phyloP scores from a whole-genome alignment of 139 green algal genomes.

The Chlamydomonas applanata region DNA sequence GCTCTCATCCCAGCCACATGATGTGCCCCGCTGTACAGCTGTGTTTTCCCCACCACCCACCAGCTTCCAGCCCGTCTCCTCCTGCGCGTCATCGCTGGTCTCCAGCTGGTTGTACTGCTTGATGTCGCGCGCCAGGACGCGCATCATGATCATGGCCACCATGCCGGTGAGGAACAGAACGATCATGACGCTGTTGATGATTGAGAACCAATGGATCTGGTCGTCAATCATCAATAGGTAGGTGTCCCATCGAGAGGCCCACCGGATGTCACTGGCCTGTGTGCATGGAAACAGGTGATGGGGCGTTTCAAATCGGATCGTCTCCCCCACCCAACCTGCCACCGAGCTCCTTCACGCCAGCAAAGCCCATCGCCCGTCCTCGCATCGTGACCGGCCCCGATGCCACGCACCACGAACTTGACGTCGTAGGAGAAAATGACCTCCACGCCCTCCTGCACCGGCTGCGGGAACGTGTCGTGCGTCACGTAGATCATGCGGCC shows the following conservation, averaged over 20 bases:
- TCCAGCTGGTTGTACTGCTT: slow-evolving; percentile 98
- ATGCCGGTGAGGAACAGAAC: slow-evolving; percentile 98
- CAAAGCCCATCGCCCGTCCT: too few species aligned
- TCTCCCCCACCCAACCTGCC: too few species aligned
- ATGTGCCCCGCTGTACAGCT: not conserved
- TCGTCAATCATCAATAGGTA: slow-evolving; percentile 96
- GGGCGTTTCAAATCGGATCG: not conserved
- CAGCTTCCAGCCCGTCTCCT: slow-evolving; percentile 98
- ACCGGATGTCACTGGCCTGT: slow-evolving; percentile 81
- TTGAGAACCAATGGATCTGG: slow-evolving; percentile 99
- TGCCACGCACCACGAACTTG: slow-evolving; percentile 67
- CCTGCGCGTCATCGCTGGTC: slow-evolving; percentile 85
- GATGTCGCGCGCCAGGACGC: slow-evolving; percentile 94
- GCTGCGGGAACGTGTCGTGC: slow-evolving; percentile 70
- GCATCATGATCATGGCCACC: slow-evolving; percentile 99
- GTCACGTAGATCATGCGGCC: slow-evolving; percentile 76
- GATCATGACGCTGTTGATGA: slow-evolving; percentile 99
- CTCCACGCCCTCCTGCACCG: slow-evolving; percentile 80
- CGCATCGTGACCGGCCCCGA: not conserved
- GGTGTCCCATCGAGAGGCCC: slow-evolving; percentile 97
- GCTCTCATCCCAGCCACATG: not conserved
- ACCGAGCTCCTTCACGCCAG: too few species aligned
- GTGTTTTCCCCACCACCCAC: slow-evolving; percentile 60
- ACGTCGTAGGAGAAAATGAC: slow-evolving; percentile 98
- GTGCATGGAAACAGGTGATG: too few species aligned